Evolutionary conservation across 1,284 basidiomycete genomes (phyloP), one percentile per base, ranked within the genome.

Genomic region (Malassezia nana): DNA sequence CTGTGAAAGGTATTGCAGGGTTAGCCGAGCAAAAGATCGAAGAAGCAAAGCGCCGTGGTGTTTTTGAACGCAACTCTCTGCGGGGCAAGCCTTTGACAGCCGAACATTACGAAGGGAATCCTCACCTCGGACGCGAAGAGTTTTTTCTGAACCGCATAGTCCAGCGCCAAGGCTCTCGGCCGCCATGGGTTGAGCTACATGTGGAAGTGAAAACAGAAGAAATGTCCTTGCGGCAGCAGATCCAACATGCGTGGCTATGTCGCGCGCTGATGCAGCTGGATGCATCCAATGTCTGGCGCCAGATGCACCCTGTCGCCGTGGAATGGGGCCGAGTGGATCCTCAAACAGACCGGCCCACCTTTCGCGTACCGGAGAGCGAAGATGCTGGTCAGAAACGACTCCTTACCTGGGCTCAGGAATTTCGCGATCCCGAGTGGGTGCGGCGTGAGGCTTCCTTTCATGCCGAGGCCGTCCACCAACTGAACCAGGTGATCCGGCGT

Each of bases 151-250:
- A 91, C 67, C 81, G 88, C 12, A 89, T 91, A 54, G 81, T 92
- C 16, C 84, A 88, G 65, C 78, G 83, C 32, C 86, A 89, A 65
- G 87, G 86, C 13, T 86, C 85, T 2, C 81, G 83, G 0, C 89
- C 89, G n/a, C 85, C 87, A 2, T 92, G 87, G 87, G 84, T 92
- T 3, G 88, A 91, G 74, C 67, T 89, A 29, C 89, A 90, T 74
- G 77, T 58, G 78, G 80, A 81, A 54, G 74, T 85, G 29, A 82
- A 85, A 50, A 70, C 74, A 1, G 79, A 84, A 0, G 71, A 84
- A 4, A 65, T 63, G 2, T 76, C 80, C 0, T 89, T 89, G 74
- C 81, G 87, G 2, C 76, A 78, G 20, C 77, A 83, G 4, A 75
- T 90, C 1, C 58, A 41, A 76, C 77, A 52, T 75, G 80, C 58